Conservation (phyloP, 2,329 filamentous ascomycete species). For the Purpureocillium takamizusanense region DNA sequence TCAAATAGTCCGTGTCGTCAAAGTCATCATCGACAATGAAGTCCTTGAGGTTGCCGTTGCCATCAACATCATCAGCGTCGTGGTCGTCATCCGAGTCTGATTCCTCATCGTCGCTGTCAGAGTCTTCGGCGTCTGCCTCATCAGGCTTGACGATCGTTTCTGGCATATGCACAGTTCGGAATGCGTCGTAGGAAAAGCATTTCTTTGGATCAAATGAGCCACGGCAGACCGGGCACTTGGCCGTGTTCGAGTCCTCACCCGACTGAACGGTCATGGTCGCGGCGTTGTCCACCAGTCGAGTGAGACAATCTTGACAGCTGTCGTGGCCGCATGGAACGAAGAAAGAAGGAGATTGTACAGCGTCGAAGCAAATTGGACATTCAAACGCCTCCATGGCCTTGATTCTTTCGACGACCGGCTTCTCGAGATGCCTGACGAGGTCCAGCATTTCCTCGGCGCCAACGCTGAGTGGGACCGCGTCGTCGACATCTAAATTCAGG, state of each 20-base stretch:
- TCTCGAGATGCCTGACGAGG: conserved; percentile 51
- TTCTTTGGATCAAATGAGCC: conserved; percentile 55
- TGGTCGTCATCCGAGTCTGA: conserved; percentile 18
- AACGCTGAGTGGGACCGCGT: conserved; percentile 25
- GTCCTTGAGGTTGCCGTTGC: conserved; percentile 23
- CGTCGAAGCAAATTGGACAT: conserved; percentile 78
- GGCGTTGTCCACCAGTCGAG: conserved; percentile 55
- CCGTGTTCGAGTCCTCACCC: conserved; percentile 46
- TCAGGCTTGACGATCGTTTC: conserved; percentile 28
- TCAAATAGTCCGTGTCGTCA: conserved; percentile 31
- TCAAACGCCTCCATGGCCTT: conserved; percentile 54
- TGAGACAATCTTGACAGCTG: conserved; percentile 69
- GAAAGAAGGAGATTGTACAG: conserved; percentile 63
- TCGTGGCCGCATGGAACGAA: conserved; percentile 79
- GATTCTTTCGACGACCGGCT: conserved; percentile 57
- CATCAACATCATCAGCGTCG: conserved; percentile 16
- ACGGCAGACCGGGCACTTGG: conserved; percentile 71
- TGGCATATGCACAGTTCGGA: conserved; percentile 63
- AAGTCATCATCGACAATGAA: conserved; percentile 22
- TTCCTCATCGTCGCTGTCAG: no score
- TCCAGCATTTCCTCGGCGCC: conserved; percentile 40
- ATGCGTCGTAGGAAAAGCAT: conserved; percentile 65
- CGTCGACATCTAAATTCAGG: conserved; percentile 23
- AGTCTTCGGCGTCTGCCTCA: conserved; percentile 24
- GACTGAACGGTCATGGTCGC: conserved; percentile 43